Evolutionary conservation across 106 monocot genomes (phyloP).

Genomic region (Apostasia ramifera): DNA sequence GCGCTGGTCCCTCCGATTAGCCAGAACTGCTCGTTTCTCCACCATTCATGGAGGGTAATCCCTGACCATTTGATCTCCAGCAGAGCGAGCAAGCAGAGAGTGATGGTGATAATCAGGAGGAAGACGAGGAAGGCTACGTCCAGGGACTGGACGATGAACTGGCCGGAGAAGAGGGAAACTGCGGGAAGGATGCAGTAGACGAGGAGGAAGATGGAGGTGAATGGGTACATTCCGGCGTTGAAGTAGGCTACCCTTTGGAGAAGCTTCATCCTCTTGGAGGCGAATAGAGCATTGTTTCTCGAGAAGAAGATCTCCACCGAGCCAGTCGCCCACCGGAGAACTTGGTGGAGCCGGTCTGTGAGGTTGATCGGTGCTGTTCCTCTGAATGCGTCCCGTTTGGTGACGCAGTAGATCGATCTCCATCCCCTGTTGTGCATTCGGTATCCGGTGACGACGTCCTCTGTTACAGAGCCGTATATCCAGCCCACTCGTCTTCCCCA

Average conservation of each 20-base stretch:
- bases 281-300: conserved; percentile 83
- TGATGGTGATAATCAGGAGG: conserved; percentile 66
- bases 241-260: conserved; percentile 89
- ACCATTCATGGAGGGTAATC: conserved; percentile 94
- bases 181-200: conserved; percentile 89
- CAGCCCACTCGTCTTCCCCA: conserved; percentile 88
- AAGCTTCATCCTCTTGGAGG: conserved; percentile 76
- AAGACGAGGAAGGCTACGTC: conserved; percentile 55
- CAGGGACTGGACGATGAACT: conserved; percentile 85
- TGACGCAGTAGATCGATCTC: conserved; percentile 88
- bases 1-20: conserved; percentile 93
- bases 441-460: conserved; percentile 97
- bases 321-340: conserved; percentile 96
- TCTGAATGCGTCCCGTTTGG: conserved; percentile 80
- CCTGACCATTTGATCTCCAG: conserved; percentile 93
- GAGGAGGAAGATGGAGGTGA: conserved; percentile 81
- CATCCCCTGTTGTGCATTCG: conserved; percentile 98
- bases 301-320: conserved; percentile 99
- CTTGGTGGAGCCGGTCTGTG: conserved; percentile 90
- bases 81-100: conserved; percentile 75
- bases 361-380: conserved; percentile 97
- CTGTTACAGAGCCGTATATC: conserved; percentile 97
- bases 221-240: conserved; percentile 87
- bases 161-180: conserved; percentile 78
- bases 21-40: conserved; percentile 99